Evolutionary conservation across 345 rosid genomes (phyloP), one percentile per base, ranked within the genome.

Genomic region (Noccaea bulbosa): DNA sequence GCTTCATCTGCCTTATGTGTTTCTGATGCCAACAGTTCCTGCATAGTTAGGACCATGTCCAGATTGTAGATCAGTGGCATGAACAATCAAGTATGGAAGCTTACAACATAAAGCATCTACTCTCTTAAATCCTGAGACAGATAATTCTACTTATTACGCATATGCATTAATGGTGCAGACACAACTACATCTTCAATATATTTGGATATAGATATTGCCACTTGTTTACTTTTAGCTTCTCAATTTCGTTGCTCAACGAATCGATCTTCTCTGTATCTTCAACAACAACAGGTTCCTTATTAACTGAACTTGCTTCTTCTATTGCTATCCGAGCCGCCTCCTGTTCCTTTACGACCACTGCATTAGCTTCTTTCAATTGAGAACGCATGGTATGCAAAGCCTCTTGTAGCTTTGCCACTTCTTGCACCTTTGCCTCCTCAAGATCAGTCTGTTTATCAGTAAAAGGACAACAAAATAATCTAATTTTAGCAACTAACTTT

Each of bases 381-480:
- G 75, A 57, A 72, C 74, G 88, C 92, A 77, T 81, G 35, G 81
- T 81, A 64, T 77, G 81, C 84, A 94, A 77, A 33, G 81, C 79
- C 27, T 84, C 96, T 78, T 88, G 93, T 78, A 87, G 68, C 81
- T 89, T 91, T 54, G 81, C 78, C 78, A 82, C 73, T 78, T 91
- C 97, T 78, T 88, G 96, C 76, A 83, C 73, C 56, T 89, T 94
- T 76, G 85, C 88, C 76, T 91, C 99, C 83, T 94, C 99, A 67
- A 88, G 76, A 83, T 91, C 99, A 81, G 84, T 81, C 99, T 94
- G 79, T 61, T 56, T 49, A 67, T 65, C 79, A 62, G 63, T 44
- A 40, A 39, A 20, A 15, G 45, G 40, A 66, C 32, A 50, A 50
- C 43, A 69, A 70, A 41, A 62, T 37, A 50, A 27, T 12, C 65